These are phyloP conservation scores for Boletus bicolor DNA, from an alignment of 768 basidiomycete genomes.

Conservation along the genomic window DNA sequence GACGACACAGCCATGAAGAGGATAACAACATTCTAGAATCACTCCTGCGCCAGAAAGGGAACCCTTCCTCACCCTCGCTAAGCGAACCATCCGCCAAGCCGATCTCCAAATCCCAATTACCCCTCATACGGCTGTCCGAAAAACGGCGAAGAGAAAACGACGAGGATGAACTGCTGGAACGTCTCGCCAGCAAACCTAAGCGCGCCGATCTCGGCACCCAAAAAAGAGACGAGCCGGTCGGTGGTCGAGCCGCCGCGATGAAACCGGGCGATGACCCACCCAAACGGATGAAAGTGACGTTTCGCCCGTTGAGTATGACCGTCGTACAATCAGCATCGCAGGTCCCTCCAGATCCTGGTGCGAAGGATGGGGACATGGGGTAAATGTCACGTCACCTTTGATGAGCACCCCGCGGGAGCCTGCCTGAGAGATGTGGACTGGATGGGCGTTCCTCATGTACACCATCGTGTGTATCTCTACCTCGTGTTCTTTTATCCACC, in stretches of 20 bases:
- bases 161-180: constrained; percentile 63
- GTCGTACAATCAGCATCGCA: constrained; percentile 36
- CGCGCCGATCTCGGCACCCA: constrained; percentile 48
- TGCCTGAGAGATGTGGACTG: constrained; percentile 32
- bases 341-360: constrained; percentile 57
- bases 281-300: constrained; percentile 75
- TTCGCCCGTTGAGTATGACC: constrained; percentile 39
- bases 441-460: constrained; percentile 3
- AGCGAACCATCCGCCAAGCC: constrained; percentile 26
- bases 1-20: constrained; percentile 44
- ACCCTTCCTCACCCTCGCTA: constrained; percentile 38
- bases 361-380: constrained; percentile 75
- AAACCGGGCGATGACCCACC: constrained; percentile 42
- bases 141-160: constrained; percentile 73
- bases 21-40: constrained; percentile 57
- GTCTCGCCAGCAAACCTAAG: constrained; percentile 57
- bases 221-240: constrained; percentile 35
- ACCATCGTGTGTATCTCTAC: constrained; percentile 7
- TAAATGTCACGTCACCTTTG: constrained; percentile 29
- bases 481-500: constrained; percentile 7
- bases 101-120: constrained; percentile 34
- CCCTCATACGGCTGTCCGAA: constrained; percentile 54
- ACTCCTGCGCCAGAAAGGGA: constrained; percentile 39
- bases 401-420: background rate
- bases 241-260: constrained; percentile 20